Conservation (phyloP, 306 rosid genomes). For the Castanea sativa region DNA sequence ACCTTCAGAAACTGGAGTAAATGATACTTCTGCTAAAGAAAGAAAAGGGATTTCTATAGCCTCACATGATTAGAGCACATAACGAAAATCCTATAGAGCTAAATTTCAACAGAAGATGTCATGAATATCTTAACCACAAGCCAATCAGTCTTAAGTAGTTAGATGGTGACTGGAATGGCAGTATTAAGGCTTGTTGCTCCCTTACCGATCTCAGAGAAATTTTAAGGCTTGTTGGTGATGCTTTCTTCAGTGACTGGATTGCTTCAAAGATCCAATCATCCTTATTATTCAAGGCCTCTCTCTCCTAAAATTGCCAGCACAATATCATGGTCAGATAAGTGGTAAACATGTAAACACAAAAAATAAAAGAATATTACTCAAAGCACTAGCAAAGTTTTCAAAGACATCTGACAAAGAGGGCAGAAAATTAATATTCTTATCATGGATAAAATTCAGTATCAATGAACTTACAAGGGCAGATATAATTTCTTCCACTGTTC, state of each 20-base stretch:
- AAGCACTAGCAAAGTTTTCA: neutral
- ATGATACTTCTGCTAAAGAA: too few species aligned
- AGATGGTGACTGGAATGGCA: neutral
- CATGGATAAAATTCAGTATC: slow-evolving; percentile 5
- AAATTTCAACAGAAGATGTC: neutral
- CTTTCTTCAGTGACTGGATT: slow-evolving; percentile 63
- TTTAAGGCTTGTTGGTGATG: slow-evolving; percentile 91
- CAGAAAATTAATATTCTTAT: neutral
- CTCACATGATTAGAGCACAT: neutral
- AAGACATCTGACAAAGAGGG: neutral
- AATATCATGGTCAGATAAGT: slow-evolving; percentile 19
- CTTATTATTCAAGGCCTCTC: slow-evolving; percentile 39
- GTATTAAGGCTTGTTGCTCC: slow-evolving; percentile 1
- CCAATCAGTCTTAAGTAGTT: neutral
- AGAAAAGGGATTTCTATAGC: too few species aligned
- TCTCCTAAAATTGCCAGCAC: slow-evolving; percentile 48
- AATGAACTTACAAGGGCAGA: slow-evolving; percentile 69
- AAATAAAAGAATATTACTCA: neutral
- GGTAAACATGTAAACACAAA: slow-evolving; percentile 12
- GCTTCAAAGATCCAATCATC: slow-evolving; percentile 64
- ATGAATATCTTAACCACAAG: neutral
- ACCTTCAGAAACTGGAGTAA: too few species aligned
- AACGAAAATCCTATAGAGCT: neutral
- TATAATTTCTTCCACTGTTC: too few species aligned
- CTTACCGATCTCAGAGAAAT: slow-evolving; percentile 76